phyloP scores from a whole-genome alignment of 495 filamentous ascomycete genomes.

The Neurospora discreta region DNA sequence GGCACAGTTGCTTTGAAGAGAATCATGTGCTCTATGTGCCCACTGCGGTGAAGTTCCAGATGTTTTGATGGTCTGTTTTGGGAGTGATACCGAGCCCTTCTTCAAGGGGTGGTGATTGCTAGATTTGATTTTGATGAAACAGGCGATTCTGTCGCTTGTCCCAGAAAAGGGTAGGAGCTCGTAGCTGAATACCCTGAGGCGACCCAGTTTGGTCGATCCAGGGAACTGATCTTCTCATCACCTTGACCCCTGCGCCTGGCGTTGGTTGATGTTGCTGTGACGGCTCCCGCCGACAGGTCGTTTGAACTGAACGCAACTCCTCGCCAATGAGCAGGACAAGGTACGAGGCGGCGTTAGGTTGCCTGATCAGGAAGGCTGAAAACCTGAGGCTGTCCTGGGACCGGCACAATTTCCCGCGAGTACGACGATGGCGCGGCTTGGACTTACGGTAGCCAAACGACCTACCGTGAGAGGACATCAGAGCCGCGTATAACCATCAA shows the following conservation, averaged over 20 bases:
- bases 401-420: background rate
- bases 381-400: background rate
- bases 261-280: background rate
- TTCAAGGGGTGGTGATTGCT: background rate
- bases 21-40: background rate
- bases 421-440: background rate
- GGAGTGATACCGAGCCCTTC: background rate
- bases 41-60: background rate
- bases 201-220: background rate
- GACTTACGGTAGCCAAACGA: background rate
- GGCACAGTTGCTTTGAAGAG: background rate
- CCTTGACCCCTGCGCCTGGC: background rate
- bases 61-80: background rate
- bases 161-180: background rate
- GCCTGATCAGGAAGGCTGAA: background rate
- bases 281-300: background rate
- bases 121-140: background rate
- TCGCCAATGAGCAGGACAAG: background rate
- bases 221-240: background rate
- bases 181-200: background rate
- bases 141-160: background rate
- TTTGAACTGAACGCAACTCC: background rate
- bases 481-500: background rate
- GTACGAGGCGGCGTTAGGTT: background rate
- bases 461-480: background rate